Base-by-base conservation (phyloP, 768 basidiomycete genomes). In the Suillus bovinus region DNA sequence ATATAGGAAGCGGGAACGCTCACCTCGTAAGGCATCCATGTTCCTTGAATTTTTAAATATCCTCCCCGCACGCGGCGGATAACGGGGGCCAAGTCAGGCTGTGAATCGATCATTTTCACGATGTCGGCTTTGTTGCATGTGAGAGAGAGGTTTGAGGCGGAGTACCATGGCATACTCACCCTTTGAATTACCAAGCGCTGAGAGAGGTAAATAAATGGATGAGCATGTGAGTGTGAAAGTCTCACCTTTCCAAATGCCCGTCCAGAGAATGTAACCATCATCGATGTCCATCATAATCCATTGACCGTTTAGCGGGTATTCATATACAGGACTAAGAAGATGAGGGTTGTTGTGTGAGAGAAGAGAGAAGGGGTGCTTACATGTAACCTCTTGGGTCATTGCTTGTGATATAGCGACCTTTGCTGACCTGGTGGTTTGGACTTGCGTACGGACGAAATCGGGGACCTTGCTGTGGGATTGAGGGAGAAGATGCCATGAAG, bases 211-310 rank as follows among this genome's bases (percentile, higher is more conserved):
- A 66, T 4, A 41, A 47, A 10, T 55, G 47, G 34, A 7, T 42
- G 27, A 41, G 20, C n/a, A 52, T 36, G 34, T 9, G 0, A 29
- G 52, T 22, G 27, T 0, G 50, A 62, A 22, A 10, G 4, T 11
- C 79, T 63, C 62, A 92, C 92, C 93, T 82, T 95, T 95, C 93
- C 93, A 95, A 59, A 95, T 95, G 11, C 92, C 91, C 1, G 94
- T 95, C 93, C 93, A 95, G 20, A 94, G 80, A 62, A 95, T 88
- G 72, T 93, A 94, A 4, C 93, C 93, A 72, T 94, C 93, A 72
- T 95, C 93, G 70, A 92, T 90, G 78, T 95, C 93, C 85, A 94
- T 93, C 93, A 95, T 94, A 70, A 95, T 91, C 90, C 92, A 93
- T 70, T 94, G 92, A 24, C 88, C 90, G 65, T 93, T 92, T 61